phyloP scores from a whole-genome alignment of 208 protist genomes.

The Leishmania arabica region DNA sequence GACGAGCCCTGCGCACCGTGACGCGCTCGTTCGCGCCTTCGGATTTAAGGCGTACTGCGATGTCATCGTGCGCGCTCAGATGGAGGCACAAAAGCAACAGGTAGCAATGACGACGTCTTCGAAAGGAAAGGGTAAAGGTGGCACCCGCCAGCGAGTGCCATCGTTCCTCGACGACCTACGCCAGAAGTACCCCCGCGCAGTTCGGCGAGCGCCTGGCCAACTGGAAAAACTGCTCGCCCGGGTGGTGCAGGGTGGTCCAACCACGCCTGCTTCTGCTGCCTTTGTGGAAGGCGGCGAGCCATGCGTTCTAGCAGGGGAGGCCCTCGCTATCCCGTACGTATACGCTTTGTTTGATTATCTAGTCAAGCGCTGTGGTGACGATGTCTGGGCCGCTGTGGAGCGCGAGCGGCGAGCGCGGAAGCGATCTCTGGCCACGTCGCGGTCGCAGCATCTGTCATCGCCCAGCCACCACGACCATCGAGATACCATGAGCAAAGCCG shows the following conservation, averaged over 20 bases:
- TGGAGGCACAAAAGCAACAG: neutral
- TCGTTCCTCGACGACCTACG: neutral
- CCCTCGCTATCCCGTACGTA: slow-evolving; percentile 55
- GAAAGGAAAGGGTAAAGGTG: slow-evolving; percentile 33
- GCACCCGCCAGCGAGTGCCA: neutral
- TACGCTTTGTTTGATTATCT: slow-evolving; percentile 34
- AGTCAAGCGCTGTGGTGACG: slow-evolving; percentile 24
- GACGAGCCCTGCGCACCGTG: slow-evolving; percentile 2
- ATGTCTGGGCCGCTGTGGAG: slow-evolving; percentile 1
- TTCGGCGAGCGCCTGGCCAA: slow-evolving; percentile 18
- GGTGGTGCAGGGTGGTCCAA: slow-evolving; percentile 30
- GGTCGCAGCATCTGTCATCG: neutral
- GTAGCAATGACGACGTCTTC: neutral
- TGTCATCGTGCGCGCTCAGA: slow-evolving; percentile 10
- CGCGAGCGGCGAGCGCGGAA: slow-evolving; percentile 5
- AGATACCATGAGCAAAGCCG: neutral
- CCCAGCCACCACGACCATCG: neutral
- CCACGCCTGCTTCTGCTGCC: neutral
- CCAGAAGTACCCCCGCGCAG: slow-evolving; percentile 6
- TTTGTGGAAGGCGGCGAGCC: neutral
- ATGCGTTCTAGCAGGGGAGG: slow-evolving; percentile 55
- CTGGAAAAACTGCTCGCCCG: slow-evolving; percentile 43
- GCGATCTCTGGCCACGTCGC: neutral
- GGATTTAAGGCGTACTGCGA: slow-evolving; percentile 27
- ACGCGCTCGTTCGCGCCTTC: slow-evolving; percentile 29